Base-by-base conservation (phyloP, 768 basidiomycete genomes). In the Kwoniella bestiolae region DNA sequence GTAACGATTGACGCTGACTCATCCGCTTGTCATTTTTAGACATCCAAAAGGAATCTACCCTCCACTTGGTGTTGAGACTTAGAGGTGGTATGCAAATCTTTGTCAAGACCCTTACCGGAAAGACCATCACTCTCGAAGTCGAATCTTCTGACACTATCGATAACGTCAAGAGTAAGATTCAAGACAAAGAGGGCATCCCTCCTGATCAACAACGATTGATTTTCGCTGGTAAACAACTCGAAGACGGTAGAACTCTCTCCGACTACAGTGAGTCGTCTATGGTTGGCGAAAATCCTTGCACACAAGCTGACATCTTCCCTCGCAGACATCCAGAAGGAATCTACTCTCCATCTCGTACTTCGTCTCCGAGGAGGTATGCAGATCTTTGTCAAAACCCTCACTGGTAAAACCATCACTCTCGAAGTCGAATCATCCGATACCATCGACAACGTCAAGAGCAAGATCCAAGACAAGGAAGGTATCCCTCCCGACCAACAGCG, bases 381-480 rank as follows among this genome's bases (percentile, higher is more conserved):
- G 58, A 77, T 79, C 73, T 77, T 79, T 56, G 73, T 72, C 63
- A 73, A 73, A 62, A 75, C 73, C 29, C 64, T 92, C 23, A 93
- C 91, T 0, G 91, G 91, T 32, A 93, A 94, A 84, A 94, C 92
- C 1, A 95, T 95, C 74, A 94, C 92, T 1, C 80, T 94, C 18
- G 93, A 95, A 79, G 93, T 94, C 47, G 92, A 94, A 82, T 93
- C 92, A 0, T 91, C 90, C 0, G 91, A 94, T 80, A 94, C 92
- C 12, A 94, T 95, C 74, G 92, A 94, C 79, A 92, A 93, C 71
- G 91, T 94, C 25, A 94, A 94, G 85, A 88, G 89, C 45, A 94
- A 93, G 86, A 94, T 95, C 52, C 92, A 94, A 80, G 92, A 94
- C 80, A 94, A 94, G 84, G 92, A 93, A 75, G 92, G 89, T 67